These are phyloP conservation scores for Pseudonectria buxi DNA, from an alignment of 2,329 filamentous ascomycete species.

Conservation along the genomic window DNA sequence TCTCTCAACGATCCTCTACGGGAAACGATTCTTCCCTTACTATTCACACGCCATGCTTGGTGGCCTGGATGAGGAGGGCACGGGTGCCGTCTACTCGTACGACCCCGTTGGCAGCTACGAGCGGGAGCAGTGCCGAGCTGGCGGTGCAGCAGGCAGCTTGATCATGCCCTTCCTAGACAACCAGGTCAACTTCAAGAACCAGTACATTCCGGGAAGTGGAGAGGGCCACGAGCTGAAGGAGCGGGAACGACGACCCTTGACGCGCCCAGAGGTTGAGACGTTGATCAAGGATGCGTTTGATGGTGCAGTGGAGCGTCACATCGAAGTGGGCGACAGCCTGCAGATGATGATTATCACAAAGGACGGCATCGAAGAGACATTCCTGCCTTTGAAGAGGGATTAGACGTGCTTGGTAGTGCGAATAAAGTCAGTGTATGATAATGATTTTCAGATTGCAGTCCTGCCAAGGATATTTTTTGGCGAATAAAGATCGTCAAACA, in stretches of 20 bases:
- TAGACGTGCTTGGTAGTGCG: constrained; percentile 35
- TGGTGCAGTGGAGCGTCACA: constrained; percentile 95
- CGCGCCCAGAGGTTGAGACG: constrained; percentile 68
- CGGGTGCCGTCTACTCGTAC: constrained; percentile 92
- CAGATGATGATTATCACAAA: constrained; percentile 92
- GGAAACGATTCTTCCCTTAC: constrained; percentile 98
- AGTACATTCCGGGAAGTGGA: constrained; percentile 83
- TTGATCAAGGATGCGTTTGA: constrained; percentile 97
- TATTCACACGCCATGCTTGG: constrained; percentile 93
- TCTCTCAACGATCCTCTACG: constrained; percentile 90
- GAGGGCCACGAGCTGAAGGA: constrained; percentile 73
- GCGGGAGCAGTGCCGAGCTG: constrained; percentile 90
- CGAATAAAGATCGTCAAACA: too few species aligned
- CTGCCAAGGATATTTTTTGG: too few species aligned
- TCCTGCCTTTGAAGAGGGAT: constrained; percentile 82
- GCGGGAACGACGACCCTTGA: constrained; percentile 63
- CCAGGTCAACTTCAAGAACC: constrained; percentile 99
- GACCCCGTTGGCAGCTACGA: constrained; percentile 98
- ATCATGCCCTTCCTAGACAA: constrained; percentile 99
- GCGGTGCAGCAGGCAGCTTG: constrained; percentile 82
- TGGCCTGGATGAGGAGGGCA: constrained; percentile 89
- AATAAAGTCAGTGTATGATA: constrained; percentile 26
- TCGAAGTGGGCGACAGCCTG: constrained; percentile 93
- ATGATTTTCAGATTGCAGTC: constrained; percentile 1
- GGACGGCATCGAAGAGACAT: constrained; percentile 81